Conservation (phyloP, 352 stramenopile species). For the Globisporangium paroecandrum region DNA sequence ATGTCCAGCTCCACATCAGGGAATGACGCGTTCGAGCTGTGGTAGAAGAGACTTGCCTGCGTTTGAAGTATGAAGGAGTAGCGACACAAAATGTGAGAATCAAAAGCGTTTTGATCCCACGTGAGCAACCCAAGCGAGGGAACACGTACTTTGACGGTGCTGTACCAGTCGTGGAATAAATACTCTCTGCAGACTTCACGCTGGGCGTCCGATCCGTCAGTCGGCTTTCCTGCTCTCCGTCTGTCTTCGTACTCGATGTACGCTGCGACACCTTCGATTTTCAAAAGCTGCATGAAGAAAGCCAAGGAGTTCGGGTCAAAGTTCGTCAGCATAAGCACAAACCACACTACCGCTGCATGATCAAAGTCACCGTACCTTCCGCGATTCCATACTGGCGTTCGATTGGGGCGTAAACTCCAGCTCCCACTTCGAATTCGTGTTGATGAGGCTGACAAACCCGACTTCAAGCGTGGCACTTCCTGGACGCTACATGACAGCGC, state of each 20-base stretch:
- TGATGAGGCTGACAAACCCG: slow-evolving; percentile 61
- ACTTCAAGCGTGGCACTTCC: slow-evolving; percentile 71
- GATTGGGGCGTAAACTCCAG: slow-evolving; percentile 73
- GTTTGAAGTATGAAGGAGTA: neutral
- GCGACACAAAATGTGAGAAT: neutral
- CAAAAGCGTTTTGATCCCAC: neutral
- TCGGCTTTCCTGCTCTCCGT: neutral
- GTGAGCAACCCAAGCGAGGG: neutral
- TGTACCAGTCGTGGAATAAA: slow-evolving; percentile 85
- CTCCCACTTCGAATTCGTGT: slow-evolving; percentile 75
- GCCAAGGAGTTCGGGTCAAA: neutral
- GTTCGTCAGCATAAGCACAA: neutral
- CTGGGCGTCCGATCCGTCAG: slow-evolving; percentile 5
- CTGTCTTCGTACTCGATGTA: slow-evolving; percentile 67
- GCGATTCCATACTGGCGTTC: slow-evolving; percentile 70
- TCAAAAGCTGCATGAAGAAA: slow-evolving; percentile 43
- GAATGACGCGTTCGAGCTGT: slow-evolving; percentile 73
- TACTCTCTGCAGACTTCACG: slow-evolving; percentile 43
- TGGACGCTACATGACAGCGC: slow-evolving; percentile 32
- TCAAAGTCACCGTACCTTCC: slow-evolving; percentile 45
- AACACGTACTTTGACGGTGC: slow-evolving; percentile 58
- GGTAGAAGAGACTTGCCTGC: slow-evolving; percentile 66
- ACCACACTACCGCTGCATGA: neutral
- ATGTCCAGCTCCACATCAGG: slow-evolving; percentile 80
- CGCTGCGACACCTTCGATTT: slow-evolving; percentile 53